Evolutionary conservation across 306 rosid genomes (phyloP).

Genomic region (Quillaja saponaria): DNA sequence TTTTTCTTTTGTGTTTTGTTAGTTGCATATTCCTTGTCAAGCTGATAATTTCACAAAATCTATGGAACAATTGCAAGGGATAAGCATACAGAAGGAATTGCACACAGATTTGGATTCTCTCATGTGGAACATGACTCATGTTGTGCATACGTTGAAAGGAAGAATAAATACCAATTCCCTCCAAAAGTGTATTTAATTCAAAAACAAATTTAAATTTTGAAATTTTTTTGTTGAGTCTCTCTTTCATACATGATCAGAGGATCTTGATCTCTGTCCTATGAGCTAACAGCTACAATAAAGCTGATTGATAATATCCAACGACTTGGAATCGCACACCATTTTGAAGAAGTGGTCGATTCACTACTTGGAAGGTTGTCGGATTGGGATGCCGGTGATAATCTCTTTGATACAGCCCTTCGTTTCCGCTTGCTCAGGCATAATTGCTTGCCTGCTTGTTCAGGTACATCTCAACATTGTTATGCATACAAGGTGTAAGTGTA

Average conservation of each 20-base stretch:
- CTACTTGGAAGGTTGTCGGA: constrained; percentile 2
- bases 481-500: too few relatives aligned
- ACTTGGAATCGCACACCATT: constrained; percentile 38
- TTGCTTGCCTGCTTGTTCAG: constrained; percentile 24
- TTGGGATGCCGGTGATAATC: constrained; percentile 27
- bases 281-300: constrained; percentile 27
- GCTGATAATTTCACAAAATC: neutral
- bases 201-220: too few relatives aligned
- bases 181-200: too few relatives aligned
- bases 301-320: constrained; percentile 43
- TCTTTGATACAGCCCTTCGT: constrained; percentile 40
- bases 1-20: neutral
- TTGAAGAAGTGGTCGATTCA: constrained; percentile 26
- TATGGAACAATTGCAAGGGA: constrained; percentile 17
- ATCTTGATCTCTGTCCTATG: constrained; percentile 1
- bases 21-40: neutral
- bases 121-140: too few relatives aligned
- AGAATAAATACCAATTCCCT: too few relatives aligned
- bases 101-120: too few relatives aligned
- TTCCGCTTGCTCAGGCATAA: constrained; percentile 39
- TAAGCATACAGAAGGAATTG: too few relatives aligned
- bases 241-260: too few relatives aligned
- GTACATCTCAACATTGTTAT: constrained; percentile 2
- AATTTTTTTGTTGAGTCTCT: too few relatives aligned
- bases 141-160: too few relatives aligned